A percentile compares a stretch with the other conserved stretches of the same genome.
These are phyloP conservation scores for Davidsoniella australis DNA, from an alignment of 2,329 filamentous ascomycete species.

Conservation along the genomic window DNA sequence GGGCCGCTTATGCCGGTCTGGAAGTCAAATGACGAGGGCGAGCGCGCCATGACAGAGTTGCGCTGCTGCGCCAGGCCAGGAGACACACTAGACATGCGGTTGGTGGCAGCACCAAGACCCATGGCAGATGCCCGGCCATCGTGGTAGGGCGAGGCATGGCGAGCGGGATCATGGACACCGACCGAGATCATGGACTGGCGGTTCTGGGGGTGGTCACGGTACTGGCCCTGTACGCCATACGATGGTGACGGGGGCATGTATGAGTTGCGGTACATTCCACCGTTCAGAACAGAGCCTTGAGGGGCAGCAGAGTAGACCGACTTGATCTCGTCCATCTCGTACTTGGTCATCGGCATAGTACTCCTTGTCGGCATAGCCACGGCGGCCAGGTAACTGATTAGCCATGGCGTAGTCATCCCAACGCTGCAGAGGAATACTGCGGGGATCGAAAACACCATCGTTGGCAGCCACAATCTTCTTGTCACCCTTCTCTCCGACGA, in stretches of 20 bases:
- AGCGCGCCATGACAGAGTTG: slow-evolving; percentile 29
- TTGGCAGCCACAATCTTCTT: slow-evolving; percentile 83
- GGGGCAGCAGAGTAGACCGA: slow-evolving; percentile 87
- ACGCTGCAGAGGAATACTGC: slow-evolving; percentile 80
- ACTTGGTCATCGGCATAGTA: slow-evolving; percentile 58
- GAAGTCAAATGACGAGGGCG: slow-evolving; percentile 41
- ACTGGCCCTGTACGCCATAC: slow-evolving; percentile 37
- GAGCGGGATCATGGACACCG: slow-evolving; percentile 30
- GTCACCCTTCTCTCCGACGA: slow-evolving; percentile 81
- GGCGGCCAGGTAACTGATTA: slow-evolving; percentile 82
- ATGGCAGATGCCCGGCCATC: slow-evolving; percentile 46
- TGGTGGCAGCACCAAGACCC: slow-evolving; percentile 35
- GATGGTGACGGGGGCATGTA: slow-evolving; percentile 77
- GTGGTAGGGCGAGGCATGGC: slow-evolving; percentile 40
- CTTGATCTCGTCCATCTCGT: slow-evolving; percentile 97
- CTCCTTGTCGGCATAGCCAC: slow-evolving; percentile 56
- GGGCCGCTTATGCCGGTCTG: slow-evolving; percentile 43
- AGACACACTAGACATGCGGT: slow-evolving; percentile 30
- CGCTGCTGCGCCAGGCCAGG: slow-evolving; percentile 23
- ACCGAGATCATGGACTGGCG: slow-evolving; percentile 60
- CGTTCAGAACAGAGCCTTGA: slow-evolving; percentile 59
- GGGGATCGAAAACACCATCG: slow-evolving; percentile 73
- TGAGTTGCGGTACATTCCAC: slow-evolving; percentile 45
- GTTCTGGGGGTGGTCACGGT: slow-evolving; percentile 32
- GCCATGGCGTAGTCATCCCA: slow-evolving; percentile 89